Base-by-base conservation (phyloP, 352 stramenopile genomes). In the Phytophthora aleatoria region DNA sequence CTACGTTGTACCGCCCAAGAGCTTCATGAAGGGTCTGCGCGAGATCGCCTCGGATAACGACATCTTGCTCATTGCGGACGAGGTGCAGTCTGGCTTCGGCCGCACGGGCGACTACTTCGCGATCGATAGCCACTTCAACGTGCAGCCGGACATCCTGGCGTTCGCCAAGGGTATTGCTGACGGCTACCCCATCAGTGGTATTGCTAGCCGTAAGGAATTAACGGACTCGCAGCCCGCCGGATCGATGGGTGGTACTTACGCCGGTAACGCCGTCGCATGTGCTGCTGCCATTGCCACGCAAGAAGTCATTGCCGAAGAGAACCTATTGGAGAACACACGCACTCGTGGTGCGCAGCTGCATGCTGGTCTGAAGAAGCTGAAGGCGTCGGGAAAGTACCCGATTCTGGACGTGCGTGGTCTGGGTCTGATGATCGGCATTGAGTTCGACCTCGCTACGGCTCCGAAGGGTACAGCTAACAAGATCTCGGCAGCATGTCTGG, bases 111-210 rank as follows among this genome's bases (percentile, higher is more conserved):
- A 87, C 30, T 86, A 94, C 73, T 97, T 94, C 70, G 90, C 92
- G 35, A 92, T 95, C 35, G 71, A 97, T 64, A 75, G 92, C 56
- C 72, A 95, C 65, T 87, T 87, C 49, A 77, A 95, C 58, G 81
- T 97, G 3, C 69, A 87, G 36, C 92, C 94, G 15, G 94, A 98
- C 69, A 97, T 98, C 57, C 64, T 98, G 33, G 80, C 93, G 20
- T 97, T 97, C 71, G 94, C 94, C 63, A 98, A 98, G 74, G 92
- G 92, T 24, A 97, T 98, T 64, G 94, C 90, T 3, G 92, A 90
- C 51, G 94, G 94, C 6, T 97, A 97, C 64, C 94, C 94, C 31
- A 76, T 98, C 28, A 96, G 90, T 51, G 93, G 77, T 4, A 85
- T 98, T 69, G 91, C 84, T 6, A 96, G 91, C 28, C 79, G 90